These are phyloP conservation scores for Suillus americanus DNA, from an alignment of 768 basidiomycete genomes.

Conservation along the genomic window DNA sequence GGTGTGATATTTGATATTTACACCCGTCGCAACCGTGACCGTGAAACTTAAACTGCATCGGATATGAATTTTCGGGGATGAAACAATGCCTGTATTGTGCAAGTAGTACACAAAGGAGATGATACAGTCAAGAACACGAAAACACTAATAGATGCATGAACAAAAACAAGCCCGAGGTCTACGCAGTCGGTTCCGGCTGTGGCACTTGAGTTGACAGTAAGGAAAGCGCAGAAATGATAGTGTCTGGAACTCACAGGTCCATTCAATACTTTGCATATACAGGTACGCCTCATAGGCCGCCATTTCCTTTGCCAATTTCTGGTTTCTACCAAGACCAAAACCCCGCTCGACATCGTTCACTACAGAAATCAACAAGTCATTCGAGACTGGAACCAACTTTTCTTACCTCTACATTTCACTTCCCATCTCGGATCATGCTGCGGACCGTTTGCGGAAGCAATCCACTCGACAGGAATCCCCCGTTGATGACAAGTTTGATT, in stretches of 20 bases:
- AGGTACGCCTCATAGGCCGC: constrained; percentile 58
- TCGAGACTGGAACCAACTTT: background rate
- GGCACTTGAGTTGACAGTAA: background rate
- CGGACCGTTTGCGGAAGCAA: constrained; percentile 45
- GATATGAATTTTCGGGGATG: background rate
- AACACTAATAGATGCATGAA: background rate
- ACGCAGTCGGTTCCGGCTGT: background rate
- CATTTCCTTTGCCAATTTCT: constrained; percentile 65
- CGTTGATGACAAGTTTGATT: constrained; percentile 55
- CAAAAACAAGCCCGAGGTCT: background rate
- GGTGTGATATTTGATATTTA: background rate
- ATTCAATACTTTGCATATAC: constrained; percentile 39
- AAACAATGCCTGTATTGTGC: background rate
- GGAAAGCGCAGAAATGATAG: background rate
- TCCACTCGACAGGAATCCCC: constrained; percentile 43
- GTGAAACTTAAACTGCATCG: background rate
- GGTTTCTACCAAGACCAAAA: constrained; percentile 51
- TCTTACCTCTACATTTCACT: constrained; percentile 52
- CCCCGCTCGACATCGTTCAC: constrained; percentile 54
- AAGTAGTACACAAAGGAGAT: background rate
- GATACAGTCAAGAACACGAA: background rate
- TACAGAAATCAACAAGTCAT: constrained; percentile 20
- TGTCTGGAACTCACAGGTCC: constrained; percentile 34
- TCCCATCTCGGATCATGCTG: constrained; percentile 58
- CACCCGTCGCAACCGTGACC: background rate